Conservation (phyloP, 805 yeast genomes). For the Cyberlindnera maritima region DNA sequence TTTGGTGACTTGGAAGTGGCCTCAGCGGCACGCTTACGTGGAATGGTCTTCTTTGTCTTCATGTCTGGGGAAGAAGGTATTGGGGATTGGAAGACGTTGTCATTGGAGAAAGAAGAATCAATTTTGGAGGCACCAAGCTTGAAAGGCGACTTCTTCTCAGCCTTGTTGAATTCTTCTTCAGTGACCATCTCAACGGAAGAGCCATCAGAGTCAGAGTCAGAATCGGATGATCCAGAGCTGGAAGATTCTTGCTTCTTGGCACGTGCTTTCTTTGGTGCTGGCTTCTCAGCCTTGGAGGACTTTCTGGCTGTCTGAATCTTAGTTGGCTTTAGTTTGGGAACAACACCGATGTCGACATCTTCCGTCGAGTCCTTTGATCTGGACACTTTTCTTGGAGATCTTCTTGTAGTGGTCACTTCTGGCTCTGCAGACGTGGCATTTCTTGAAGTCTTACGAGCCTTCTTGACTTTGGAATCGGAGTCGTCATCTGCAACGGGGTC, state of each 20-base stretch:
- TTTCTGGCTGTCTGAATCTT: slow-evolving; percentile 1
- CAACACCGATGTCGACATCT: slow-evolving; percentile 8
- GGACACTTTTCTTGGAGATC: slow-evolving; percentile 21
- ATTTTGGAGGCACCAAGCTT: slow-evolving; percentile 3
- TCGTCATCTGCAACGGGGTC: background rate
- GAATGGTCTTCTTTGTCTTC: slow-evolving; percentile 19
- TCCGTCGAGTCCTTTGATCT: slow-evolving; percentile 15
- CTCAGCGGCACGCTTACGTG: slow-evolving; percentile 25
- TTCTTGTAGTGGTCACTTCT: slow-evolving; percentile 5
- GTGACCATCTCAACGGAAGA: background rate
- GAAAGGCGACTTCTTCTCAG: slow-evolving; percentile 1
- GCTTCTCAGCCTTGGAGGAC: slow-evolving; percentile 2
- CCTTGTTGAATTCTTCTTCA: slow-evolving; percentile 4
- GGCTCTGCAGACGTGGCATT: slow-evolving; percentile 1
- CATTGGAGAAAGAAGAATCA: slow-evolving; percentile 31
- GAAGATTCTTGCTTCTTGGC: background rate
- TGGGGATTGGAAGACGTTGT: slow-evolving; percentile 36
- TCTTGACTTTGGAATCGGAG: background rate
- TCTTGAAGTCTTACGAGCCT: background rate
- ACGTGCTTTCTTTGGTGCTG: background rate
- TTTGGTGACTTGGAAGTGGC: slow-evolving; percentile 12
- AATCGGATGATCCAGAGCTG: background rate
- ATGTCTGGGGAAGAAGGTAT: slow-evolving; percentile 22
- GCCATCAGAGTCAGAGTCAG: slow-evolving; percentile 2
- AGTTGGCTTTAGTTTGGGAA: slow-evolving; percentile 16